Evolutionary conservation across 257 asterid genomes (phyloP), one percentile per base, ranked within the genome.

Genomic region (Nicotiana undulata): DNA sequence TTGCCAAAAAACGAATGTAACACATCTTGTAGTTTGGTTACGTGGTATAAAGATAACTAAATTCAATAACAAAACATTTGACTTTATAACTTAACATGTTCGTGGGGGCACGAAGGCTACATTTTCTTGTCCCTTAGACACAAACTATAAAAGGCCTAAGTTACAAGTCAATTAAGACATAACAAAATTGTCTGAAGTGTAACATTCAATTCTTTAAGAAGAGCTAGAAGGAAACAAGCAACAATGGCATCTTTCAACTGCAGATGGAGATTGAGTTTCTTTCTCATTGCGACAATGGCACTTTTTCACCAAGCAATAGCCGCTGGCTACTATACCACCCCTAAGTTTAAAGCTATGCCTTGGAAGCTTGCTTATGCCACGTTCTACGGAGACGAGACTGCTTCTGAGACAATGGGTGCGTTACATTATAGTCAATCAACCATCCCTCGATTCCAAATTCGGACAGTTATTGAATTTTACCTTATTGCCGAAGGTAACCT

Each of bases 371-470:
- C 95, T 56, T 80, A 78, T 82, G 97, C 95, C 55, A 92, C 95
- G 2, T 92, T 92, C 80, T 92, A 92, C 0, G 97, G 97, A 10
- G 95, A 92, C 12, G 92, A 90, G 60, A 67, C 92, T 2, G 95
- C 92, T 65, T 88, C 94, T 4, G 93, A 44, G 6, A 92, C 92
- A 18, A 86, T 87, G 88, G 93, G 93, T 90, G 28, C 1, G 86
- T 80, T 77, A 18, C 1, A 20, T 12, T 40, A 1, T 76, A 11
- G 65, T 10, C 63, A 58, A 58, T 76, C 60, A 13, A 11, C 5
- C 3, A 29, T 77, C 3, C 3, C 22, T 55, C n/a, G 11, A 6
- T 10, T 49, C 5, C 10, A 22, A 22, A 31, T 0, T 9, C 49
- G 9, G 11, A 9, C 49, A 40, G 12, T 20, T 5, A 68, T 0